Evolutionary conservation across 1,284 basidiomycete species (phyloP), one percentile per base, ranked within the genome.

Genomic region (Rhodotorula sp.): DNA sequence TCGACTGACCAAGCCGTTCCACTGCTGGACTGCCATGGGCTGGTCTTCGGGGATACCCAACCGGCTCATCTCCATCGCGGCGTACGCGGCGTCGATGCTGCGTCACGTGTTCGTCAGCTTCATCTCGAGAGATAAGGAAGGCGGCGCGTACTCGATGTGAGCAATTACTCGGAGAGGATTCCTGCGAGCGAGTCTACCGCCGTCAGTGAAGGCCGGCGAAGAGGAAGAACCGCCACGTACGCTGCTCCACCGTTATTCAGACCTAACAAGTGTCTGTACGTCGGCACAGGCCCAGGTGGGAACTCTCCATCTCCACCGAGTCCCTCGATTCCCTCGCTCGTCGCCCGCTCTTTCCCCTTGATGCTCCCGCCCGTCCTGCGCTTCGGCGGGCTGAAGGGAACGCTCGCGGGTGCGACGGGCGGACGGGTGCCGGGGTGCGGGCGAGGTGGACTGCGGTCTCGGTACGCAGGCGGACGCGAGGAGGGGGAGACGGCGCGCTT

Each of bases 11-110:
- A 86, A 80, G 24, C 82, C 82, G 62, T 91, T 86, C 96, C 96
- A 99, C 79, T 99, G 90, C 86, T 80, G 90, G 89, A 81, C 97
- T 92, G 81, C 94, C 97, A 34, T 90, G 87, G 55, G 79, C 72
- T 62, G 76, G 73, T 54, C 76, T 22, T 57, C 30, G 18, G 68
- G 58, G 2, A 59, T 56, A n/a, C 55, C 40, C 48, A 67, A 56
- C 4, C 64, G 44, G 4, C 31, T 52, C 64, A 64, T 70, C 52
- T 70, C 62, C 62, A 65, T 64, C 2, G 55, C 58, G 51, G 75
- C 71, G 40, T 69, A 69, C 5, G 75, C 75, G 4, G 92, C 93
- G 80, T 96, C 94, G 76, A 89, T 91, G 78, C 44, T 44, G 44
- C 15, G 34, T 5, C 18, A 4, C 26, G 9, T 11, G 13, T 0